Base-by-base conservation (phyloP, 78 protist genomes). In the Capsaspora owczarzaki region DNA sequence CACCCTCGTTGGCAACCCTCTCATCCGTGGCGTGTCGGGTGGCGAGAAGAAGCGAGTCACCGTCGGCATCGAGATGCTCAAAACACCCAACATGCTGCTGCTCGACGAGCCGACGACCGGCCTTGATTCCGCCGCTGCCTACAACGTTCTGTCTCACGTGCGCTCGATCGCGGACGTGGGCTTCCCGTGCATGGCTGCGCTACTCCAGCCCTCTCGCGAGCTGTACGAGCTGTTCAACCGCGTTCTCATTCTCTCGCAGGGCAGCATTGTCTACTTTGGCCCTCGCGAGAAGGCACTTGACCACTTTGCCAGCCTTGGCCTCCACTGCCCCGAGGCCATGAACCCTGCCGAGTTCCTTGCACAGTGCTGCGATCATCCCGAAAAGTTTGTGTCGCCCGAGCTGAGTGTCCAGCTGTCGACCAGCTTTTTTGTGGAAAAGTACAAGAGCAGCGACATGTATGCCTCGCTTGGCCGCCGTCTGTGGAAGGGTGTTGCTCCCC, bases 191-290 rank as follows among this genome's bases (percentile, higher is more conserved):
- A 69, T 69, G 2, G 49, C 76, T 20, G 41, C 76, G 4, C 4
- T 69, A 61, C 96, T 93, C 75, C 96, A 95, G 87, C 98, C 98
- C 1, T 56, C 87, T 40, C 47, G 84, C 20, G 40, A 44, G 2
- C 69, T 93, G 33, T 85, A 85, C 56, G 56, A 82, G 49, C 63
- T 86, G 68, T 85, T 91, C 42, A 90, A 89, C 56, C 60, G 76
- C 31, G n/a, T 56, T 56, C 66, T 56, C 66, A 16, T 56, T 56
- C 66, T 25, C n/a, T 16, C 35, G 4, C n/a, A 4, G 8, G 10
- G 66, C 66, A 56, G 66, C n/a, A 16, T 56, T 12, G 66, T 56
- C n/a, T 56, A 56, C 66, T 56, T 56, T 56, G 66, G 66, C 35
- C 12, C 12, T 16, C 12, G 33, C 4, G 20, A 16, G 8, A 29